Base-by-base conservation (phyloP, 352 stramenopile genomes). In the Phytophthora vignae region DNA sequence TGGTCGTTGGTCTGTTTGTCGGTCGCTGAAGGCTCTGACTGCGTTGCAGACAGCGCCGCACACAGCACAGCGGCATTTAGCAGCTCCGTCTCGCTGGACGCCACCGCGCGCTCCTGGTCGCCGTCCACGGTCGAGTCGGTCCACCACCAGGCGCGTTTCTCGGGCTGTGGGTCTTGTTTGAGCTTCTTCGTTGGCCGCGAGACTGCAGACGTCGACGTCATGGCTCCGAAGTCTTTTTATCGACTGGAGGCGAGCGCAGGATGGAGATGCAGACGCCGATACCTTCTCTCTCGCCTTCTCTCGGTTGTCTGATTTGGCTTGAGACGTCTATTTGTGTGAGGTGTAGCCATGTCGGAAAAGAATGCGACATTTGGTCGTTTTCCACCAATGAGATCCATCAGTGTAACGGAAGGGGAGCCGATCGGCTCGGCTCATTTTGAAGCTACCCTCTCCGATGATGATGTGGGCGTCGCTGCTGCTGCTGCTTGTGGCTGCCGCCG, bases 1-100 rank as follows among this genome's bases (percentile, higher is more conserved):
- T 64, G 55, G 7, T 77, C 69, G 49, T 53, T 76, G 55, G 44
- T 49, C 44, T 74, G 49, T 63, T 48, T 55, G 50, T 72, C 55
- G 38, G 31, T 31, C 9, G 57, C 64, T 3, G 68, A 68, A 54
- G 65, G 68, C 14, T 78, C 56, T 27, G 60, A 63, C 54, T 79
- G 54, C 31, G 71, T 77, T 14, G 79, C 80, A 49, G 78, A 73
- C 49, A 93, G 68, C 2, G 87, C 87, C 8, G 84, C 87, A 71
- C 89, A 96, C 31, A 96, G 54, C 25, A 96, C 83, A 19, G 87
- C 87, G 21, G 89, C 87, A 66, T 88, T 91, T 17, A 94, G 72
- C 46, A 94, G 58, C 59, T 93, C 87, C 21, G 74, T 89, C 83
- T 94, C 87, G 55, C 81, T 92, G 53, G 79, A 82, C 9, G 74